phyloP scores from a whole-genome alignment of 495 filamentous ascomycete genomes.

The Xylaria nigripes region DNA sequence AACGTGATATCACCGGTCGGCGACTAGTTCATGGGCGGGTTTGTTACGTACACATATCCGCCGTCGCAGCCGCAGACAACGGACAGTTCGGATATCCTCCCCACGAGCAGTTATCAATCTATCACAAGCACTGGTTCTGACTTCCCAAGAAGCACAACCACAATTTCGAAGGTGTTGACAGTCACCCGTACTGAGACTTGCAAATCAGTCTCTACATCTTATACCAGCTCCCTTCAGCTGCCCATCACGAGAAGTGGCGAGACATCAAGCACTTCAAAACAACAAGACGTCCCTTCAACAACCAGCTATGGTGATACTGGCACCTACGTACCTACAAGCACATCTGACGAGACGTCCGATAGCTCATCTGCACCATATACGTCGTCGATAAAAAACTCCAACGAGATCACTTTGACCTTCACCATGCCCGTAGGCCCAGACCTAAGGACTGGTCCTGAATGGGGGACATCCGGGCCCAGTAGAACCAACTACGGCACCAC shows the following conservation, averaged over 20 bases:
- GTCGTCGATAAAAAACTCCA: too few species aligned
- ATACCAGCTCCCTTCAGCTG: too few species aligned
- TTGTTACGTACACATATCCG: constrained; percentile 1
- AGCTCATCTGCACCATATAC: too few species aligned
- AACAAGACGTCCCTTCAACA: neutral
- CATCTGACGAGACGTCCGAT: neutral
- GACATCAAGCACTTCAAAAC: neutral
- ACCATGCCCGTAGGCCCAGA: too few species aligned
- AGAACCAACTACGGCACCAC: neutral
- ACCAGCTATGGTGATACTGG: neutral
- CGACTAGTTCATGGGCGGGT: neutral
- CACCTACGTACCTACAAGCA: neutral
- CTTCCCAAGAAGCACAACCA: too few species aligned
- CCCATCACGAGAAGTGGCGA: neutral
- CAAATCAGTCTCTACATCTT: too few species aligned
- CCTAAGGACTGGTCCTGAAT: too few species aligned
- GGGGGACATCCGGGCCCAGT: neutral
- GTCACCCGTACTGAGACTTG: neutral
- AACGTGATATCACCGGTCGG: neutral
- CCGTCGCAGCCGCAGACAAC: neutral
- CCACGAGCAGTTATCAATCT: neutral
- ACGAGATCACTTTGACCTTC: neutral
- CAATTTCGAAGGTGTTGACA: too few species aligned
- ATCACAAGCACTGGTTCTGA: too few species aligned
- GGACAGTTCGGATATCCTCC: neutral